phyloP scores from a whole-genome alignment of 345 rosid genomes.

The Zanthoxylum bungeanum region DNA sequence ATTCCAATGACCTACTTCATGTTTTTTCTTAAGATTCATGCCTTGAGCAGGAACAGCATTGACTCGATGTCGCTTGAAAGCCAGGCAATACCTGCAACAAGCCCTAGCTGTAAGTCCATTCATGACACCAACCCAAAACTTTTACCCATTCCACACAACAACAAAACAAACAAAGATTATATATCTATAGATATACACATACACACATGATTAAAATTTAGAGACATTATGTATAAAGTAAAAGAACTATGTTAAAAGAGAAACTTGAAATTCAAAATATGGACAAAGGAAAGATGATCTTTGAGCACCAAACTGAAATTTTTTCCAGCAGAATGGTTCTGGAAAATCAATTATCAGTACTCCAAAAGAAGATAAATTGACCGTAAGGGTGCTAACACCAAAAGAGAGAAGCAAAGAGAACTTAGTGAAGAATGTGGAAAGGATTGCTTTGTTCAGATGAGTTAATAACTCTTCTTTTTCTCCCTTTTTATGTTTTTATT shows the following conservation, averaged over 20 bases:
- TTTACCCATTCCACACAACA: neutral
- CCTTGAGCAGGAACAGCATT: slow-evolving; percentile 80
- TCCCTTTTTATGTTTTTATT: neutral
- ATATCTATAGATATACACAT: neutral
- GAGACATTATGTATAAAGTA: neutral
- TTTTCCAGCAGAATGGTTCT: neutral
- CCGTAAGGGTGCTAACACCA: neutral
- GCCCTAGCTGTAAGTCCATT: neutral
- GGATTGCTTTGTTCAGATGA: neutral
- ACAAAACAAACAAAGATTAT: neutral
- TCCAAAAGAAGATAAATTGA: neutral
- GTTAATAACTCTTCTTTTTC: neutral
- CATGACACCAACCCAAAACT: neutral
- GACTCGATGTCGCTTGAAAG: slow-evolving; percentile 41
- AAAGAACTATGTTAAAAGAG: neutral
- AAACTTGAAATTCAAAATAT: neutral
- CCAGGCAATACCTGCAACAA: slow-evolving; percentile 51
- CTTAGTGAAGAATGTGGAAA: neutral
- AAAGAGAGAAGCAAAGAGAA: neutral
- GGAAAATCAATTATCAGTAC: slow-evolving; percentile 6
- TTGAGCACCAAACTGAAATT: neutral
- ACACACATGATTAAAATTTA: neutral
- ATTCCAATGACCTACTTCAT: slow-evolving; percentile 72
- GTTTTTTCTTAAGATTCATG: slow-evolving; percentile 86
- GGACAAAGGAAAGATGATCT: neutral